These are phyloP conservation scores for Candida glucosophila DNA, from an alignment of 1,139 yeast genomes.

Conservation along the genomic window DNA sequence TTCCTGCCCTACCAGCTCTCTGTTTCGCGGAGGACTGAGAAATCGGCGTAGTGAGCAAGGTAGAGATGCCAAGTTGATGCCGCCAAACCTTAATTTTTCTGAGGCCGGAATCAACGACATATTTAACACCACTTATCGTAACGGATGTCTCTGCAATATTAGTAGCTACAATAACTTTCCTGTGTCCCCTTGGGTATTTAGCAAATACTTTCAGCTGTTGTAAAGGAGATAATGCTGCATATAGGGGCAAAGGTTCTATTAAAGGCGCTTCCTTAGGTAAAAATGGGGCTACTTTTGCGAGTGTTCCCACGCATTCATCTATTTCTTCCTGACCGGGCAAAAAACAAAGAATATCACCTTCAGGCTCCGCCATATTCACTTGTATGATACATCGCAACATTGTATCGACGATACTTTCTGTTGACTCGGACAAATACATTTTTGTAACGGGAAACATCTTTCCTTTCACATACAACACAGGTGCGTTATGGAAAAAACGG, in stretches of 20 bases:
- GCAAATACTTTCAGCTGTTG: constrained; percentile 75
- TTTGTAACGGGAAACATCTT: constrained; percentile 79
- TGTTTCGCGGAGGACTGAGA: constrained; percentile 94
- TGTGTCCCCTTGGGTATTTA: constrained; percentile 45
- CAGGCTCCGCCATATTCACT: constrained; percentile 65
- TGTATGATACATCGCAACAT: constrained; percentile 70
- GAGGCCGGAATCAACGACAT: constrained; percentile 87
- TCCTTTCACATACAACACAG: constrained; percentile 81
- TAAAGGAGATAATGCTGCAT: constrained; percentile 85
- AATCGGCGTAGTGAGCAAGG: constrained; percentile 83
- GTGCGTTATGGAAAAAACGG: constrained; percentile 66
- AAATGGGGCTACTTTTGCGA: constrained; percentile 54
- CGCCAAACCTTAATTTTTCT: constrained; percentile 93
- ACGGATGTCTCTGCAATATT: constrained; percentile 97
- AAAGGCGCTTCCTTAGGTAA: constrained; percentile 70
- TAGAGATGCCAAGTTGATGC: constrained; percentile 83
- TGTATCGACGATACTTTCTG: constrained; percentile 80
- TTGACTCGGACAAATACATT: constrained; percentile 43
- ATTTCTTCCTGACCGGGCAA: constrained; percentile 97
- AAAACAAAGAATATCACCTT: constrained; percentile 86
- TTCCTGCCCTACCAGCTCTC: constrained; percentile 97
- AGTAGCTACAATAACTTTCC: constrained; percentile 86
- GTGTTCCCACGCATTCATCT: constrained; percentile 66
- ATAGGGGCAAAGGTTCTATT: constrained; percentile 72
- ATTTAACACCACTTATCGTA: constrained; percentile 91